Conservation (phyloP, 768 basidiomycete species). For the Boletus fagicola region DNA sequence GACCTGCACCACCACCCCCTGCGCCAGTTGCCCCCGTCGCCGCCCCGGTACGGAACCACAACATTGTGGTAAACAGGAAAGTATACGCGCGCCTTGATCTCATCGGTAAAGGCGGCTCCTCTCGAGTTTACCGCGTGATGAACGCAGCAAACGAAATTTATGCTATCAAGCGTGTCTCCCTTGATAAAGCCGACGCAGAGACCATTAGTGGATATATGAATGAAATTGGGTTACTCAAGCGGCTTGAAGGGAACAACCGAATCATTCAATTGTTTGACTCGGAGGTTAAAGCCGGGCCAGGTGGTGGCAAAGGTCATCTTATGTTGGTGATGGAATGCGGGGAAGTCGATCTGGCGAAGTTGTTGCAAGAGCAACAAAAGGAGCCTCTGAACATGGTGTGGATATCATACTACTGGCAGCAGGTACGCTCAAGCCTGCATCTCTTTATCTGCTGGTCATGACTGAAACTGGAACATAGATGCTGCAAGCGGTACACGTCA, state of each 20-base stretch:
- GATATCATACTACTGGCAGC: conserved; percentile 95
- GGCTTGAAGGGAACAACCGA: conserved; percentile 89
- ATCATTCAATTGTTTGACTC: conserved; percentile 92
- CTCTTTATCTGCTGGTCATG: not conserved
- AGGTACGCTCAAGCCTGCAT: conserved; percentile 50
- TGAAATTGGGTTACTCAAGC: conserved; percentile 89
- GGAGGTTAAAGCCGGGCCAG: conserved; percentile 67
- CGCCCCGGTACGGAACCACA: conserved; percentile 39
- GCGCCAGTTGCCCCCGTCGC: conserved; percentile 20
- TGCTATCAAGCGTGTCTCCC: conserved; percentile 88
- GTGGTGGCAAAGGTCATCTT: conserved; percentile 70
- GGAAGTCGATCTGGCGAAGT: conserved; percentile 84
- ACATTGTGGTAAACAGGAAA: conserved; percentile 60
- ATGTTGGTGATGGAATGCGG: conserved; percentile 96
- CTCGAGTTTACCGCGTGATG: conserved; percentile 92
- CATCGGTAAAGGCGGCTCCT: conserved; percentile 92
- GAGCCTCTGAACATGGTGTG: conserved; percentile 90
- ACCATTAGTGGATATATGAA: conserved; percentile 93
- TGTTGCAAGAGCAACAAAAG: conserved; percentile 81
- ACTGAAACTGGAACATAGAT: conserved; percentile 53
- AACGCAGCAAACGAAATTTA: conserved; percentile 73
- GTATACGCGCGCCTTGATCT: conserved; percentile 81
- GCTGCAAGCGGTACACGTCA: conserved; percentile 97
- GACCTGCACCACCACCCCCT: conserved; percentile 38
- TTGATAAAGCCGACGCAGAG: conserved; percentile 86